Conservation (phyloP, 169 alveolate genomes). For the Plasmodium adleri region DNA sequence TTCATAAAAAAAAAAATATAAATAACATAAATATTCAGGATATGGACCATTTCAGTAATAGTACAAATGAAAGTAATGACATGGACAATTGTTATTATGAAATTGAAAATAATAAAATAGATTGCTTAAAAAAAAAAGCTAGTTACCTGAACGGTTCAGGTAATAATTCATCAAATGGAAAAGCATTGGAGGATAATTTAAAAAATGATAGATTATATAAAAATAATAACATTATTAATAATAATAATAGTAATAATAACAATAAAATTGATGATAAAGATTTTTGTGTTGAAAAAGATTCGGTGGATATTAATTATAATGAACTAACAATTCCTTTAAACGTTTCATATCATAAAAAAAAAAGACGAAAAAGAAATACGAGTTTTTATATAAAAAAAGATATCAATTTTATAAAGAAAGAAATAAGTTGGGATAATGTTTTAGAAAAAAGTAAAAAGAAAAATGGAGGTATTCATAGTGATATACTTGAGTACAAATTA, state of each 20-base stretch:
- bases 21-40: background rate
- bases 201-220: background rate
- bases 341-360: background rate
- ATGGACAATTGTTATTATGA: background rate
- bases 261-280: background rate
- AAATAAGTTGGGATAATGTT: constrained; percentile 36
- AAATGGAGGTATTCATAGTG: constrained; percentile 6
- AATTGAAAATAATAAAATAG: background rate
- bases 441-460: constrained; percentile 37
- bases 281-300: background rate
- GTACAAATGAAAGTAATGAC: background rate
- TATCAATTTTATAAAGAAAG: constrained; percentile 29
- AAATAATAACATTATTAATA: background rate
- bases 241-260: background rate
- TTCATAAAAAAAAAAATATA: background rate
- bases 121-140: too few species aligned
- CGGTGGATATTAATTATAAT: background rate
- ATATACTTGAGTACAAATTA: constrained; percentile 3
- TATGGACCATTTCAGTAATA: background rate
- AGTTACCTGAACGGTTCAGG: too few species aligned
- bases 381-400: constrained; percentile 43
- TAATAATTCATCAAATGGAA: background rate
- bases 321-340: background rate
- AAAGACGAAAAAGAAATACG: constrained; percentile 41
- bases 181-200: background rate